Base-by-base conservation (phyloP, 768 basidiomycete genomes). In the Candolleomyces eurysporus region DNA sequence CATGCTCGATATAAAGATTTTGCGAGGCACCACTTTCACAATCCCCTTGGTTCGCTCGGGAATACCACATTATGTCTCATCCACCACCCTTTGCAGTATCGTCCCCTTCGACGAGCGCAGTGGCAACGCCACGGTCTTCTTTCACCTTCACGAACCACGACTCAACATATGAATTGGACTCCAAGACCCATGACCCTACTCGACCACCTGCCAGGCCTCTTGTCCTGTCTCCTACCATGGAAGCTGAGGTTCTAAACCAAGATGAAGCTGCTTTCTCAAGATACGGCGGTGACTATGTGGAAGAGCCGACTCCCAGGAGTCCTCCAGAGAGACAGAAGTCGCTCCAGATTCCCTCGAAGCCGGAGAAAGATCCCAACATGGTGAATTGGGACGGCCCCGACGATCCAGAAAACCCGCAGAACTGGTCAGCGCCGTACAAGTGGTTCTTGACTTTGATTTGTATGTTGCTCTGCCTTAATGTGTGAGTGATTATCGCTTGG, bases 341-440 rank as follows among this genome's bases (percentile, higher is more conserved):
- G 36, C 36, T 36, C 11, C 36, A 36, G 8, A 36, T 36, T 9
- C 19, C 46, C 13, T 14, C 36, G 10, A 19, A 49, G 48, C 39
- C 43, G 22, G 22, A 30, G 50, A 39, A 52, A 32, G 76, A 79
- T 61, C 67, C 71, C 0, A 71, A 76, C 26, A 69, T 75, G 64
- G 82, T 86, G 8, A 73, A 68, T 10, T 87, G 84, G 84, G 82
- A 84, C 65, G 84, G 82, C 0, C 79, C 81, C 0, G 67, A 82
- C 65, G 86, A 87, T 68, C 81, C 77, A 10, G 65, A 64, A 22
- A 87, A 87, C 64, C 86, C 86, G 8, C 81, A 84, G 66, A 85
- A 84, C 64, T 86, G 82, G 80, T 70, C 75, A 1, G 66, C 62
- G 3, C 22, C 59, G 10, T 73, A 74, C 57, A 86, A 84, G 65